Base-by-base conservation (phyloP, 176 grass and related monocot species). In the Aegilops tauschii region DNA sequence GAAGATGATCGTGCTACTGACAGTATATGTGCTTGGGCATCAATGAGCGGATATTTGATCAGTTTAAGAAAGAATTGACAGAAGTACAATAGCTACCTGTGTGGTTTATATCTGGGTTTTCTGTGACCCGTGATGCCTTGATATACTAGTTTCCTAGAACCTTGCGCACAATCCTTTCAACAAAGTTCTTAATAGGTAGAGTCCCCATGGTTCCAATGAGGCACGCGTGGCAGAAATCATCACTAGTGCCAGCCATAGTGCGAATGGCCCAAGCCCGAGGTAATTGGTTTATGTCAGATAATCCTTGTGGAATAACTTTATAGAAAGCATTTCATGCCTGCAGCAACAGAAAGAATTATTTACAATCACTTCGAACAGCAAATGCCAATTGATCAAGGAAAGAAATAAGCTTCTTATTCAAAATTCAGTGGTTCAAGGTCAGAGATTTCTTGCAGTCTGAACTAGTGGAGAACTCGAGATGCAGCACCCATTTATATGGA, bases 161-260 rank as follows among this genome's bases (percentile, higher is more conserved):
- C 78, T 94, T 98, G 77, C 47, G 65, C 23, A 83, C 83, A 17
- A 98, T 79, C 70, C 86, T 94, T 85, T 90, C 88, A 77, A 95
- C 63, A 69, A 88, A 81, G 9, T 90, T 86, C 78, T 86, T 90
- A n/a, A 88, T 39, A 12, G 88, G 91, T 65, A 98, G 75, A 49
- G 45, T 88, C 86, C 93, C 88, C 77, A 98, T 69, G 64, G 63
- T 87, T 87, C 87, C 82, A 61, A 87, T 84, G 52, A 98, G 86
- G 34, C 85, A 6, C 12, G 20, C 54, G 5, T 73, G 69, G 81
- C 73, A 92, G 31, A 83, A 91, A 86, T 87, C 83, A 68, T 98
- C 91, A 47, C 67, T 82, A 31, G 52, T 78, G 68, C 96, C 40
- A 44, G 40, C 40, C 40, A 44, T 11, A 44, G 40, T 44, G 40